phyloP scores from a whole-genome alignment of 352 stramenopile species.

The Pythium sukuiense region DNA sequence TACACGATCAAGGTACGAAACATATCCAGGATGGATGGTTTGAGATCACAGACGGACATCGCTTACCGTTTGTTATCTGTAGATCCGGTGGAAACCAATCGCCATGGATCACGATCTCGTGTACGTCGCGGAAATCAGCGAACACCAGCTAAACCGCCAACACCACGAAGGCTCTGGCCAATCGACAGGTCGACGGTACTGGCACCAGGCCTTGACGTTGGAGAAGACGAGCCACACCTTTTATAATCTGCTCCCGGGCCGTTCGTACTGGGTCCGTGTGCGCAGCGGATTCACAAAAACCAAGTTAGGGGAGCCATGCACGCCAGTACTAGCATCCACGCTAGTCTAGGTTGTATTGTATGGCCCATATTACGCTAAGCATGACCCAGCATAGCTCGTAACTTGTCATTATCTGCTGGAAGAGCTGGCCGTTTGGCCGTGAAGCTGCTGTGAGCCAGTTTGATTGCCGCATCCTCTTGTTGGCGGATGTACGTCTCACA shows the following conservation, averaged over 20 bases:
- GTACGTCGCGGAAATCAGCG: conserved; percentile 36
- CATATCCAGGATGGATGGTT: not conserved
- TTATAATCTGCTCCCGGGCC: conserved; percentile 24
- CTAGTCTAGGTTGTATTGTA: not conserved
- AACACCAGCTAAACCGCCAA: conserved; percentile 5
- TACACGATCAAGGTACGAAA: conserved; percentile 36
- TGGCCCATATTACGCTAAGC: not conserved
- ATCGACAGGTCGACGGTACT: conserved; percentile 1
- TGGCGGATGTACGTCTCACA: conserved; percentile 42
- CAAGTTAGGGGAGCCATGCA: conserved; percentile 27
- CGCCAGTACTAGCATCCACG: conserved; percentile 27
- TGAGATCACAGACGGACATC: too few species aligned
- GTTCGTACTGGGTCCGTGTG: conserved; percentile 37
- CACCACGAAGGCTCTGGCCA: not conserved
- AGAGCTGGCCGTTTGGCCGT: conserved; percentile 31
- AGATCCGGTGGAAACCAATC: conserved; percentile 38
- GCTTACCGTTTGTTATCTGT: not conserved
- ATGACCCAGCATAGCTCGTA: conserved; percentile 5
- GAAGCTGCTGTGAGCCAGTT: conserved; percentile 38
- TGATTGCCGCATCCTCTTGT: conserved; percentile 37
- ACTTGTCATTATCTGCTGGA: conserved; percentile 15
- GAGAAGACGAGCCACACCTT: conserved; percentile 33
- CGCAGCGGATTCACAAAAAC: conserved; percentile 29
- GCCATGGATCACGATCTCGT: conserved; percentile 27
- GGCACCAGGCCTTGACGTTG: conserved; percentile 25